Conservation (phyloP, 805 yeast genomes). For the Geotrichum ghanense region DNA sequence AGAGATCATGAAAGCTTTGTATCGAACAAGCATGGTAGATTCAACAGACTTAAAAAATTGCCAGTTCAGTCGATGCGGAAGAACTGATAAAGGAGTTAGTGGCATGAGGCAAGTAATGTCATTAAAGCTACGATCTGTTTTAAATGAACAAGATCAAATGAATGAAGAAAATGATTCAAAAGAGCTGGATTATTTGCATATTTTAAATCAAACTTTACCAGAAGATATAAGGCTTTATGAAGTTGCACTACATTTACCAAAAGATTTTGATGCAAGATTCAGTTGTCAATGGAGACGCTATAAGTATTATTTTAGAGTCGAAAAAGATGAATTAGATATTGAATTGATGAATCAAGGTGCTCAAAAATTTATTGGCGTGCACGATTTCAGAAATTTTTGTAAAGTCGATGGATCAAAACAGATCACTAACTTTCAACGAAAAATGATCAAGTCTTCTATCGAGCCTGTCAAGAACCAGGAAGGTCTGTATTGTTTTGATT, state of each 20-base stretch:
- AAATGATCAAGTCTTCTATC: constrained; percentile 45
- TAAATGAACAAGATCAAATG: constrained; percentile 50
- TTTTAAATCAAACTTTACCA: constrained; percentile 70
- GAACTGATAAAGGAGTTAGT: constrained; percentile 95
- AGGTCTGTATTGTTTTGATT: constrained; percentile 51
- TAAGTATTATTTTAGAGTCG: constrained; percentile 45
- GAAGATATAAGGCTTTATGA: constrained; percentile 71
- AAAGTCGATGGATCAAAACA: constrained; percentile 92
- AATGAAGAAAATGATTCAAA: constrained; percentile 43
- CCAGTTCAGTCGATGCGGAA: constrained; percentile 80
- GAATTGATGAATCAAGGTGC: constrained; percentile 64
- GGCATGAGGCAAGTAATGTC: constrained; percentile 94
- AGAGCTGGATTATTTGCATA: constrained; percentile 67
- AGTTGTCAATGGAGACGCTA: constrained; percentile 79
- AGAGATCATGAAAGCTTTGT: constrained; percentile 58
- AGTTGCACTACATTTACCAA: constrained; percentile 54
- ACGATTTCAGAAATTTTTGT: constrained; percentile 92
- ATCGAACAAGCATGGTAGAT: constrained; percentile 49
- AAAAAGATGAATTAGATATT: constrained; percentile 38
- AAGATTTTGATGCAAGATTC: constrained; percentile 81
- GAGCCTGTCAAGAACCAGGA: constrained; percentile 18
- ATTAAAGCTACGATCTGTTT: constrained; percentile 56
- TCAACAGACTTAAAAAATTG: constrained; percentile 48
- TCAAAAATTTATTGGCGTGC: constrained; percentile 48
- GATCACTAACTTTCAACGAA: constrained; percentile 64